Evolutionary conservation across 2,329 filamentous ascomycete species (phyloP), one percentile per base, ranked within the genome.

Genomic region (Colletotrichum sojae): DNA sequence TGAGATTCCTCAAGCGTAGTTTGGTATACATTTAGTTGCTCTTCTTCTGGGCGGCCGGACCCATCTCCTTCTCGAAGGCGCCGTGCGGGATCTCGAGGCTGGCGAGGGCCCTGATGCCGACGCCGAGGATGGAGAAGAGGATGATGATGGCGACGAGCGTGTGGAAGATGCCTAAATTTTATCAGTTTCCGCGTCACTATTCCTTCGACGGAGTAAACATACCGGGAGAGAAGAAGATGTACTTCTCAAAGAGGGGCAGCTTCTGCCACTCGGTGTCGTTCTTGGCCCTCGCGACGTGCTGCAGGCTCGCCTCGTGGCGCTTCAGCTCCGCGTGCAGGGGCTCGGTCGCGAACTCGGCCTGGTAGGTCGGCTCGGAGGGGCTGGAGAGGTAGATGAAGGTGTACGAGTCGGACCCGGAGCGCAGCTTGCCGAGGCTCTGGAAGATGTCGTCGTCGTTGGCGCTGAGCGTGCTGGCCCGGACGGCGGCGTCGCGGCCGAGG

Each of bases 41-140:
- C 82, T 94, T 97, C 89, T 95, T 97, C 82, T 97, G 93, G 39
- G 92, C 92, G 45, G 90, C 86, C n/a, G 94, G 93, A 0, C 94
- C 94, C 86, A 94, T 97, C 75, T 98, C 95, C 85, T 97, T 98
- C 78, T 97, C 95, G 78, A 98, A 99, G 2, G 96, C 94, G 71
- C 93, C 94, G 79, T 98, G 98, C 1, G 94, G 93, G 36, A 98
- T 94, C 79, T 98, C 87, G 18, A 99, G 86, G 73, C 94, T 95
- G 6, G 88, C 84, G 13, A 98, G 85, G 15, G 93, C 94, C 69
- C 82, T 89, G 63, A 98, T 83, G 15, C 92, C 96, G 65, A 95
- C 91, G 73, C 91, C 91, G 6, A 97, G 84, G 73, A 98, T 95
- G 31, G 89, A 83, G 70, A 97, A 81, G 56, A 97, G 86, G 46